phyloP scores from a whole-genome alignment of 495 filamentous ascomycete genomes.

The Filosporella fistucella region DNA sequence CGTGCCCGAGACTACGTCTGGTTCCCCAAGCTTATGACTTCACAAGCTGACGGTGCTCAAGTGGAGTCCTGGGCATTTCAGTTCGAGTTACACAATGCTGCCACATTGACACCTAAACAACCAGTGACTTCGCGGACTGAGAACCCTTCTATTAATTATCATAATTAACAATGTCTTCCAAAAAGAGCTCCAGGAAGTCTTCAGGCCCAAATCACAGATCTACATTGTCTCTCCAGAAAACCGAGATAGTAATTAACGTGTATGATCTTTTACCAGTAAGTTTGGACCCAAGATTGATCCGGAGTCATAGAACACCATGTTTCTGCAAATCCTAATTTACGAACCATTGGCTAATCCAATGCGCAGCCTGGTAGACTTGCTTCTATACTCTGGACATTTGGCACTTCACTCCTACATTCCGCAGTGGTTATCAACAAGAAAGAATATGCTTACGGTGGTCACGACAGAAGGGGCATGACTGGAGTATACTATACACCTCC shows the following conservation, averaged over 20 bases:
- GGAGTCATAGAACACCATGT: no score
- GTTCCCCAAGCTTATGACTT: no score
- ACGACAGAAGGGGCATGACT: constrained; percentile 57
- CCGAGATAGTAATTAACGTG: constrained; percentile 71
- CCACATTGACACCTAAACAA: no score
- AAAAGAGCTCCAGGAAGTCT: constrained; percentile 32
- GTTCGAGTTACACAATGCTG: no score
- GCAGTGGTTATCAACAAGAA: constrained; percentile 70
- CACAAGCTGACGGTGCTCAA: no score
- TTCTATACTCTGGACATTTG: constrained; percentile 64
- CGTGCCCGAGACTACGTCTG: no score
- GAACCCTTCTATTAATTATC: no score
- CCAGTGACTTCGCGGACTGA: no score
- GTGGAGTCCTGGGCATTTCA: no score
- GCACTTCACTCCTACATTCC: constrained; percentile 69
- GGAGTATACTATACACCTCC: constrained; percentile 79
- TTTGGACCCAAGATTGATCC: constrained; percentile 5
- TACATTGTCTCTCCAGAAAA: constrained; percentile 58
- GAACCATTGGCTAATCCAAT: background rate
- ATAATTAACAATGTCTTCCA: constrained; percentile 31
- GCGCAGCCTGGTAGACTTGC: constrained; percentile 62
- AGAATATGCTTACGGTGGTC: constrained; percentile 83
- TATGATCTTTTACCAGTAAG: constrained; percentile 73
- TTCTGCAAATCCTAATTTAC: background rate
- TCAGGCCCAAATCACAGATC: constrained; percentile 40